Evolutionary conservation across 139 green algal genomes (phyloP).

Genomic region (Ulvella scutata): DNA sequence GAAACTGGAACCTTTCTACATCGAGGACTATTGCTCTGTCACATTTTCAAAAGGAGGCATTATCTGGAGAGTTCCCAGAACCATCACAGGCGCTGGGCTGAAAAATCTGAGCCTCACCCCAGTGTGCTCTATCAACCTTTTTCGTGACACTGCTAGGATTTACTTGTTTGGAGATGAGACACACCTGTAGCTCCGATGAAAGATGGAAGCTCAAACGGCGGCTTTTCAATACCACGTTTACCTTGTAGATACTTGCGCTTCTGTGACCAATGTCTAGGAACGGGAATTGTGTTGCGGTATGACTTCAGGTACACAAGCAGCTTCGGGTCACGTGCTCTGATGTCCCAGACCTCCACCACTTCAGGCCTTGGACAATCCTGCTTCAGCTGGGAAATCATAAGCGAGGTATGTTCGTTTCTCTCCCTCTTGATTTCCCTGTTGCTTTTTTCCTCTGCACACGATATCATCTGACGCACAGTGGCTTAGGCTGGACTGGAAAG

Average conservation of each 20-base stretch:
- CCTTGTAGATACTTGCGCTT: constrained; percentile 94
- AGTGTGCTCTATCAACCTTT: no score
- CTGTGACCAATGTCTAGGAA: constrained; percentile 92
- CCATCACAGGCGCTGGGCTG: no score
- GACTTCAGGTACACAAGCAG: constrained; percentile 89
- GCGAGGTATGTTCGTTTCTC: constrained; percentile 45
- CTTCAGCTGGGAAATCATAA: constrained; percentile 88
- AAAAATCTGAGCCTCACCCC: no score
- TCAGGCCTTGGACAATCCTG: constrained; percentile 70
- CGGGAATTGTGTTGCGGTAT: constrained; percentile 79
- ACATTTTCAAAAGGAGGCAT: no score
- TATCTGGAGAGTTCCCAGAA: no score
- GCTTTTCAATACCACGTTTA: constrained; percentile 97
- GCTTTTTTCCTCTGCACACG: background rate
- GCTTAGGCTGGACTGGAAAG: no score
- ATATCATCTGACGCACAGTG: background rate
- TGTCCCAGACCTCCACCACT: constrained; percentile 96
- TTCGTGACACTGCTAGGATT: no score
- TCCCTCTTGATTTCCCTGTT: constrained; percentile 47
- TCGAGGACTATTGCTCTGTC: no score
- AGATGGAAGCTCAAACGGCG: constrained; percentile 91
- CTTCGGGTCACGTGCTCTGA: constrained; percentile 74
- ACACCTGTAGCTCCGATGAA: constrained; percentile 79
- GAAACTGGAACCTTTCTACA: no score
- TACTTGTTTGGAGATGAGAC: no score